Evolutionary conservation across 164 flowering plant genomes (phyloP).

Genomic region (Tetracentron sinense): DNA sequence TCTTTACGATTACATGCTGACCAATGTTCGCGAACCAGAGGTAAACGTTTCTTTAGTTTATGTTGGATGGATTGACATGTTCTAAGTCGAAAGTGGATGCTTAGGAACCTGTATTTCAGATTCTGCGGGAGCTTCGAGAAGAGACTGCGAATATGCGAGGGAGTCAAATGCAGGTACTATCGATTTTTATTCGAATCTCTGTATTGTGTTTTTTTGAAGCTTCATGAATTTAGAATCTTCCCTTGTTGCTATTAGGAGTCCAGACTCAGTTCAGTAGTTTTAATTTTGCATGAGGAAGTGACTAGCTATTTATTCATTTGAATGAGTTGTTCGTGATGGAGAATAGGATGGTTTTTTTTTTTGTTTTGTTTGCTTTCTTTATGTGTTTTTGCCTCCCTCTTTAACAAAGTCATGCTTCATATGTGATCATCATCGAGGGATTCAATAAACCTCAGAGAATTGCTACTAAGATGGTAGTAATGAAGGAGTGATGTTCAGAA

Average conservation of each 20-base stretch:
- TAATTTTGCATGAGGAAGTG: too few species aligned
- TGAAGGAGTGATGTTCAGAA: too few species aligned
- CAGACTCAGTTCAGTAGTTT: neutral
- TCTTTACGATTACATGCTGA: constrained; percentile 52
- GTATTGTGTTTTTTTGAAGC: neutral
- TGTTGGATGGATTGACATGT: neutral
- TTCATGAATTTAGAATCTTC: neutral
- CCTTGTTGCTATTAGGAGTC: too few species aligned
- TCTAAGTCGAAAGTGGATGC: too few species aligned
- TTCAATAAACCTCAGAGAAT: too few species aligned
- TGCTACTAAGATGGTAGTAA: too few species aligned
- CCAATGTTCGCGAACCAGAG: constrained; percentile 60
- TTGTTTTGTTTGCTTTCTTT: too few species aligned
- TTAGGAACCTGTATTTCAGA: too few species aligned
- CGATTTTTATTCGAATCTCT: neutral
- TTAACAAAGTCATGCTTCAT: too few species aligned
- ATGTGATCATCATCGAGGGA: too few species aligned
- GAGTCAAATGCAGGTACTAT: constrained; percentile 28
- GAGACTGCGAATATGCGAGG: constrained; percentile 78
- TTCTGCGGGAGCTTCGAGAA: constrained; percentile 63
- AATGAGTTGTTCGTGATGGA: neutral
- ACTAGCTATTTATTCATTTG: too few species aligned
- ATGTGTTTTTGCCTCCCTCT: too few species aligned
- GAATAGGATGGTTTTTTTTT: neutral
- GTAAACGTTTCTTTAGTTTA: constrained; percentile 13